Conservation (phyloP, 2,329 filamentous ascomycete species). For the Penicillium nordicum region DNA sequence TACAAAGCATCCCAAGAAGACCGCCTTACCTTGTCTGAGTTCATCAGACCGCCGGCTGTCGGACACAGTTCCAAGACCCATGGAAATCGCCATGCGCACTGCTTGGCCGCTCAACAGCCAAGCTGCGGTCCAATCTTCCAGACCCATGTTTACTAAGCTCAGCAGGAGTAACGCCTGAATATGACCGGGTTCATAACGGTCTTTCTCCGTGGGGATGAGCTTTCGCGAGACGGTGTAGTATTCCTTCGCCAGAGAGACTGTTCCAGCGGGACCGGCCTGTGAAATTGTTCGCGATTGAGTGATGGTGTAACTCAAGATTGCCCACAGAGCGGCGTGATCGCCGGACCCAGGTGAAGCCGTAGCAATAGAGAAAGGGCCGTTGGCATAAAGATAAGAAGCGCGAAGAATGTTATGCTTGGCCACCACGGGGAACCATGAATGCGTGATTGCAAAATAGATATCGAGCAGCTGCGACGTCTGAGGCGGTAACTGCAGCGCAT, state of each 20-base stretch:
- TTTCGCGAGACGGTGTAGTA: constrained; percentile 37
- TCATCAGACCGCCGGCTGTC: constrained; percentile 32
- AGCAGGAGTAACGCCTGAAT: constrained; percentile 46
- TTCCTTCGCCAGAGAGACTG: constrained; percentile 29
- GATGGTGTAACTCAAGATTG: constrained; percentile 43
- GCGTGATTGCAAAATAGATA: constrained; percentile 56
- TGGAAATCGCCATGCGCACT: constrained; percentile 45
- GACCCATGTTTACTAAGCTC: constrained; percentile 49
- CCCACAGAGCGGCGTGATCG: constrained; percentile 45
- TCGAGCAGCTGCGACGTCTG: constrained; percentile 54
- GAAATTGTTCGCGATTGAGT: constrained; percentile 27
- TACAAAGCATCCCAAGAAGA: constrained; percentile 52
- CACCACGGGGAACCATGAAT: constrained; percentile 59
- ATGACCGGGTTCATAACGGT: constrained; percentile 41
- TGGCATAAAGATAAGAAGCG: constrained; percentile 54
- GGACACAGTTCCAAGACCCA: constrained; percentile 32
- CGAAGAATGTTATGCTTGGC: constrained; percentile 57
- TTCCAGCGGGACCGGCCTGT: constrained; percentile 16
- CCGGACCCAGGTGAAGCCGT: constrained; percentile 35
- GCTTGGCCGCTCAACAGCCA: constrained; percentile 55
- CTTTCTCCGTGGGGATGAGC: constrained; percentile 41
- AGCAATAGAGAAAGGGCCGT: constrained; percentile 35
- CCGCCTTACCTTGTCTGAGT: constrained; percentile 40
- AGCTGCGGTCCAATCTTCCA: constrained; percentile 47
- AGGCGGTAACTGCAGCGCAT: constrained; percentile 43